Conservation (phyloP, 202 grass and related monocot genomes). For the Schoenoplectus tabernaemontani region DNA sequence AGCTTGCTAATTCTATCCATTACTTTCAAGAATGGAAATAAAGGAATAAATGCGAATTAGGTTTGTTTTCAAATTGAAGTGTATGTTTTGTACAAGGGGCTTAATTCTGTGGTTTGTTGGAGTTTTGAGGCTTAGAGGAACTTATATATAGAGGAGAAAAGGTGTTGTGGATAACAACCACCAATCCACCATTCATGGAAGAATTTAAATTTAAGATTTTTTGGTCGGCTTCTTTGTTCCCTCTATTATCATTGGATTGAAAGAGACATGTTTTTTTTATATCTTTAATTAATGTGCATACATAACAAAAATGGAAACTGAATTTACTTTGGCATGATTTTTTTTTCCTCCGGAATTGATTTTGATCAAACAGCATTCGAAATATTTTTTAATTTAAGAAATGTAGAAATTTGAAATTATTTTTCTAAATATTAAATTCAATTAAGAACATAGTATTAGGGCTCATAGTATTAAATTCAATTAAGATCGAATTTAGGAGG, state of each 20-base stretch:
- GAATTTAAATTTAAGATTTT: neutral
- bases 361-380: neutral
- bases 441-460: too few relatives aligned
- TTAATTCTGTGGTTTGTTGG: slow-evolving; percentile 1
- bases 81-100: neutral
- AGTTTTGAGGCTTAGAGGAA: neutral
- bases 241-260: slow-evolving; percentile 6
- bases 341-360: neutral
- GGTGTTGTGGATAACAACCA: slow-evolving; percentile 1
- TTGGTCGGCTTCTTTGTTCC: neutral
- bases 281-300: neutral
- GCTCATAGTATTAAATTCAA: too few relatives aligned
- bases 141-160: slow-evolving; percentile 32
- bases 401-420: too few relatives aligned
- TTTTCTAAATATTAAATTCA: too few relatives aligned
- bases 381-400: neutral
- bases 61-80: slow-evolving; percentile 10
- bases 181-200: neutral
- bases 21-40: neutral
- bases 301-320: neutral
- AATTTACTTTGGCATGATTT: neutral
- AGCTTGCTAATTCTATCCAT: slow-evolving; percentile 47
- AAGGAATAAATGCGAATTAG: neutral
- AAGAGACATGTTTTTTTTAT: neutral
- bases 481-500: too few relatives aligned